A percentile compares a stretch with the other conserved stretches of the same genome.
These are phyloP conservation scores for Raphanus hybrid DNA, from an alignment of 441 rosid species.

Conservation along the genomic window DNA sequence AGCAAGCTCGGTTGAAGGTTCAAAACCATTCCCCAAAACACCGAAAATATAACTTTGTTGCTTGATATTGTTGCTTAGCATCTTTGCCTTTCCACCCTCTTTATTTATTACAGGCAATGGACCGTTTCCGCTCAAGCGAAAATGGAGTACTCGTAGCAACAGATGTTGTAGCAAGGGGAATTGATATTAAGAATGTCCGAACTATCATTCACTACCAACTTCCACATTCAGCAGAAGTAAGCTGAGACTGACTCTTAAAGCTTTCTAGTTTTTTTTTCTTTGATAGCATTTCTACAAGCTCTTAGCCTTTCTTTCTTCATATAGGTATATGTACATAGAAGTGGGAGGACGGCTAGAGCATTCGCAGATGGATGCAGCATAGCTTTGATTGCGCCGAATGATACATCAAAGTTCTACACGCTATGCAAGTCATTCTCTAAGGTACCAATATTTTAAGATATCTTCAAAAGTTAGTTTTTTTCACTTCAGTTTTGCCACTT, in stretches of 20 bases:
- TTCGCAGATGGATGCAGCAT: conserved; percentile 95
- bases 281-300: conserved; percentile 15
- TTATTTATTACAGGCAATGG: conserved; percentile 71
- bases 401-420: conserved; percentile 81
- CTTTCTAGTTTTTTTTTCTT: conserved; percentile 9
- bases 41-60: conserved; percentile 1
- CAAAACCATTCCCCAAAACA: conserved; percentile 12
- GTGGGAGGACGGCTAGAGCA: conserved; percentile 99
- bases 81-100: conserved; percentile 24
- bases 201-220: conserved; percentile 98
- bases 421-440: conserved; percentile 91
- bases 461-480: neutral
- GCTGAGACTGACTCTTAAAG: conserved; percentile 34
- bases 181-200: conserved; percentile 93
- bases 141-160: conserved; percentile 91
- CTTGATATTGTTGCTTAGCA: conserved; percentile 31
- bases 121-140: conserved; percentile 82
- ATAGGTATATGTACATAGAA: conserved; percentile 98
- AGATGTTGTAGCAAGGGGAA: conserved; percentile 98
- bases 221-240: conserved; percentile 96
- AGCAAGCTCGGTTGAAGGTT: conserved; percentile 96
- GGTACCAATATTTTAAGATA: conserved; percentile 46
- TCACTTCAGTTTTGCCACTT: neutral
- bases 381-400: conserved; percentile 82
- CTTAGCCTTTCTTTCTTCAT: conserved; percentile 26